Evolutionary conservation across 208 protist genomes (phyloP).

Genomic region (Crithidia expoeki): DNA sequence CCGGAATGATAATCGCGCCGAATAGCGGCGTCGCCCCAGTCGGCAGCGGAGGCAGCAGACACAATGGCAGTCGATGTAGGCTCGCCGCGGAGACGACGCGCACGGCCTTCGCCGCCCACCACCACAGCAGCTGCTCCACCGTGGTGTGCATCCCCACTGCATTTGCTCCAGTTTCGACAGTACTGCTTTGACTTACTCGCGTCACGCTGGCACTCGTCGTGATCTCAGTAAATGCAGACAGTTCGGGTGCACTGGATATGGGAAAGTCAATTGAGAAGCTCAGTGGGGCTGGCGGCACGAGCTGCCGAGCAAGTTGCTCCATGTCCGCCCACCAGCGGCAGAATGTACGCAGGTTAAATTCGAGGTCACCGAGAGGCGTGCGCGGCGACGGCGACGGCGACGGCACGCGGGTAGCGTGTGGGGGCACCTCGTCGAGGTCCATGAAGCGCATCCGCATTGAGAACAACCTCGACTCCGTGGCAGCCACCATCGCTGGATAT

Average conservation of each 20-base stretch:
- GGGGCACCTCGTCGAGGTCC: not conserved
- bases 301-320: not conserved
- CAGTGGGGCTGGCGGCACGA: not conserved
- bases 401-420: not conserved
- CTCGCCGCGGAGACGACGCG: not conserved
- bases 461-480: not conserved
- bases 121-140: constrained; percentile 10
- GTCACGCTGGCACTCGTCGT: no score
- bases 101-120: constrained; percentile 17
- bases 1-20: constrained; percentile 27
- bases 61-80: not conserved
- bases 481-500: not conserved
- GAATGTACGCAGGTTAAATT: constrained; percentile 1
- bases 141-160: not conserved
- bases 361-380: not conserved
- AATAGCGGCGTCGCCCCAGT: constrained; percentile 18
- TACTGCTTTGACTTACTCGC: not conserved
- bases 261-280: not conserved
- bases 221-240: no score
- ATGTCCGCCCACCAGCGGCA: constrained; percentile 13
- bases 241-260: not conserved
- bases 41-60: constrained; percentile 17
- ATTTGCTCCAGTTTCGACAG: not conserved
- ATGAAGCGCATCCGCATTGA: not conserved
- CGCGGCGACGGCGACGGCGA: constrained; percentile 6